Evolutionary conservation across 1,284 basidiomycete genomes (phyloP).

Genomic region (Austroboletus sp.): DNA sequence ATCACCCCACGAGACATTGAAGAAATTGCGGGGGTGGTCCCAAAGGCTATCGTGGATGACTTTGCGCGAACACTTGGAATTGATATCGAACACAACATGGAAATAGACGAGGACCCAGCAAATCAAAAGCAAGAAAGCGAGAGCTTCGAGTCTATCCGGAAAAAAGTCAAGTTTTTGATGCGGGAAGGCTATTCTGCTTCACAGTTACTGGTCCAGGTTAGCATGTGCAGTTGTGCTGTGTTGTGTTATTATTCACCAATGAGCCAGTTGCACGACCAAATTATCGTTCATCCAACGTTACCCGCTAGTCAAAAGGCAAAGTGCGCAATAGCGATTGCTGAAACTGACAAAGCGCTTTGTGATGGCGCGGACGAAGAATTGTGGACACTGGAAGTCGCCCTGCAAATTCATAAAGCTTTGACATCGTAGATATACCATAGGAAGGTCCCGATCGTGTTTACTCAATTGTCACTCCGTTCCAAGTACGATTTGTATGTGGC

Average conservation of each 20-base stretch:
- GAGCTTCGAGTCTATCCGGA: slow-evolving; percentile 67
- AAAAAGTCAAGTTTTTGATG: slow-evolving; percentile 69
- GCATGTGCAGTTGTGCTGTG: slow-evolving; percentile 1
- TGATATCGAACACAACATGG: slow-evolving; percentile 52
- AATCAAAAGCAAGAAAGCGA: slow-evolving; percentile 24
- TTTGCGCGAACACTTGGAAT: slow-evolving; percentile 76
- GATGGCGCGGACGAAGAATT: slow-evolving; percentile 98
- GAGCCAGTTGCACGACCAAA: slow-evolving; percentile 80
- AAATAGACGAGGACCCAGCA: slow-evolving; percentile 38
- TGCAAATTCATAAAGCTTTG: slow-evolving; percentile 68
- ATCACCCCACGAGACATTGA: slow-evolving; percentile 78
- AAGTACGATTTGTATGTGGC: neutral
- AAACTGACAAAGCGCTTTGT: slow-evolving; percentile 92
- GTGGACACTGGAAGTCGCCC: slow-evolving; percentile 83
- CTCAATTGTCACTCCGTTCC: neutral
- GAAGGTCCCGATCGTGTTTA: too few relatives aligned
- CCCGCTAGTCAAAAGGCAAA: slow-evolving; percentile 76
- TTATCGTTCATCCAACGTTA: slow-evolving; percentile 77
- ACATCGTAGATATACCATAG: slow-evolving; percentile 15
- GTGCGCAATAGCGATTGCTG: slow-evolving; percentile 82
- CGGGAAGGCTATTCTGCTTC: slow-evolving; percentile 89
- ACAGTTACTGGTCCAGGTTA: slow-evolving; percentile 83
- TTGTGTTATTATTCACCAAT: slow-evolving; percentile 7
- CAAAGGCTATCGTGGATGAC: slow-evolving; percentile 61
- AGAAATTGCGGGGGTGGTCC: slow-evolving; percentile 96